phyloP scores from a whole-genome alignment of 208 protist genomes.

The Leishmania martiniquensis region DNA sequence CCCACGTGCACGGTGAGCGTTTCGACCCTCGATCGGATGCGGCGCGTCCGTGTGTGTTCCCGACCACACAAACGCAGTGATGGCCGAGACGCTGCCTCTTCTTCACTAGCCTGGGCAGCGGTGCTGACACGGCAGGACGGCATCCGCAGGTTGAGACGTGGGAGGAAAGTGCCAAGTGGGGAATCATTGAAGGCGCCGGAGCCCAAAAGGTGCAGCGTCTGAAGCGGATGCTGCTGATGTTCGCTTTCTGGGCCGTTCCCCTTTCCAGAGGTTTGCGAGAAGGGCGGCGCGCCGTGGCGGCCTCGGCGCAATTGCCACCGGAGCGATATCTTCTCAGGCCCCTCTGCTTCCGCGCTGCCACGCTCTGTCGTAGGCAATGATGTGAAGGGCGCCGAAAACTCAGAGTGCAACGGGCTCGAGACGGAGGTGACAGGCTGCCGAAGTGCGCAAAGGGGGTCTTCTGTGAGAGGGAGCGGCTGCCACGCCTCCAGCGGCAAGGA shows the following conservation, averaged over 20 bases:
- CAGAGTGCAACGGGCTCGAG: neutral
- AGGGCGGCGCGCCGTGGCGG: neutral
- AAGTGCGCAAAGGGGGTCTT: neutral
- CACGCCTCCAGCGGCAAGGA: conserved; percentile 7
- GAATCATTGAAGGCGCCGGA: conserved; percentile 36
- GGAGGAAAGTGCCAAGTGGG: conserved; percentile 31
- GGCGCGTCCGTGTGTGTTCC: neutral
- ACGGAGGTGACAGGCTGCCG: conserved; percentile 1
- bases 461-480: conserved; percentile 17
- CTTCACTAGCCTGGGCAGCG: neutral
- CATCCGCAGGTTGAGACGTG: conserved; percentile 23
- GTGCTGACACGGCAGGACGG: conserved; percentile 7
- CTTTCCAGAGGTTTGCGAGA: neutral
- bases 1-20: conserved; percentile 37
- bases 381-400: neutral
- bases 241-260: neutral
- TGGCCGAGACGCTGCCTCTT: neutral
- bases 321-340: neutral
- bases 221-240: conserved; percentile 21
- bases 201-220: conserved; percentile 34
- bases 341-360: neutral
- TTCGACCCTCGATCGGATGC: conserved; percentile 10
- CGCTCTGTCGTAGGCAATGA: neutral
- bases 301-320: neutral
- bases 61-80: neutral